A percentile compares a stretch with the other conserved stretches of the same genome.
These are phyloP conservation scores for Cutaneotrichosporon mucoides DNA, from an alignment of 1,284 basidiomycete species.

Conservation along the genomic window DNA sequence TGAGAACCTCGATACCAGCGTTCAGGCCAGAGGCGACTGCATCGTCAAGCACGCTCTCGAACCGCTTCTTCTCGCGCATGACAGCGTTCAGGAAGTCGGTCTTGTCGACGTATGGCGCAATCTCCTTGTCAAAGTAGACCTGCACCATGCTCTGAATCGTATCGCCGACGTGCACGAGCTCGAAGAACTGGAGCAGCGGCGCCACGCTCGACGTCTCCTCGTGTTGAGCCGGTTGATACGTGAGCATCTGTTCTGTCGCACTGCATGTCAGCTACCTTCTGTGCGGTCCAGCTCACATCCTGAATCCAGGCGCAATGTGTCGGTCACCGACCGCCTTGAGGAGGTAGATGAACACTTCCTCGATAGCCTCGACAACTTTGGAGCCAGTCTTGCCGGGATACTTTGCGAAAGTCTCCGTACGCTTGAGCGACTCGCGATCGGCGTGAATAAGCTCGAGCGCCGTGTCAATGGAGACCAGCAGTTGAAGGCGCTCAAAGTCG, in stretches of 20 bases:
- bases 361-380: slow-evolving; percentile 79
- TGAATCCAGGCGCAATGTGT: slow-evolving; percentile 83
- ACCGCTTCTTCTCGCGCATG: slow-evolving; percentile 92
- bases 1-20: slow-evolving; percentile 88
- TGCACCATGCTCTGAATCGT: slow-evolving; percentile 97
- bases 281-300: slow-evolving; percentile 57
- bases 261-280: slow-evolving; percentile 48
- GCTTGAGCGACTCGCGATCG: slow-evolving; percentile 82
- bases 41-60: slow-evolving; percentile 87
- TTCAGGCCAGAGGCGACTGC: slow-evolving; percentile 89
- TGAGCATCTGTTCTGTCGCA: slow-evolving; percentile 76
- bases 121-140: slow-evolving; percentile 94
- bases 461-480: slow-evolving; percentile 84
- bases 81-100: slow-evolving; percentile 92
- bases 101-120: slow-evolving; percentile 80
- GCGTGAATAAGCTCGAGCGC: slow-evolving; percentile 90
- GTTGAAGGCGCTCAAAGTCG: slow-evolving; percentile 65
- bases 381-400: slow-evolving; percentile 80
- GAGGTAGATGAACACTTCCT: slow-evolving; percentile 84
- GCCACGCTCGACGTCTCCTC: slow-evolving; percentile 73
- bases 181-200: slow-evolving; percentile 92
- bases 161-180: slow-evolving; percentile 93
- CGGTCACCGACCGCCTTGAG: slow-evolving; percentile 70
- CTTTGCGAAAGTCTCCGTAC: slow-evolving; percentile 79
- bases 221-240: slow-evolving; percentile 82